phyloP scores from a whole-genome alignment of 805 yeast species.

The Candida jianshihensis region DNA sequence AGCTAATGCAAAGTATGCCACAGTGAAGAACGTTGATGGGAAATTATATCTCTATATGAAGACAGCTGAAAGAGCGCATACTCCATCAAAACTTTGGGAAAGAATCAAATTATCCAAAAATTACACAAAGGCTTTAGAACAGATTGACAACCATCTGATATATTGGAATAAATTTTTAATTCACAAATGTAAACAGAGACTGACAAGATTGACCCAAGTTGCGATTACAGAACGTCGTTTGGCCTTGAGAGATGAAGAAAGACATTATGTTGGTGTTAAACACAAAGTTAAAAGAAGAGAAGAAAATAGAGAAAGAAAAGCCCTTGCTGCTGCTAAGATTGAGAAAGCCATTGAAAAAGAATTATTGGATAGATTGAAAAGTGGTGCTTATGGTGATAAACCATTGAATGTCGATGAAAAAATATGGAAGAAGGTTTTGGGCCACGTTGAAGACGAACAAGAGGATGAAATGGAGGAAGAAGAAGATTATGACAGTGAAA shows the following conservation, averaged over 20 bases:
- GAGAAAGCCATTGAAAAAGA: constrained; percentile 97
- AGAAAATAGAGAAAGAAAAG: constrained; percentile 90
- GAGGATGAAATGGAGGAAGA: constrained; percentile 44
- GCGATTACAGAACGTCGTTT: constrained; percentile 91
- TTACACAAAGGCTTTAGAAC: constrained; percentile 80
- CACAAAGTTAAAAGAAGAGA: constrained; percentile 95
- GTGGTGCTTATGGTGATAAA: constrained; percentile 97
- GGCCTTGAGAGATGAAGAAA: constrained; percentile 85
- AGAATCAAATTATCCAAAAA: constrained; percentile 85
- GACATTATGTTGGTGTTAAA: constrained; percentile 87
- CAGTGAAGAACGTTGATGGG: constrained; percentile 76
- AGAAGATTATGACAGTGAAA: constrained; percentile 41
- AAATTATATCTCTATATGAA: constrained; percentile 84
- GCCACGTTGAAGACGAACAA: constrained; percentile 68
- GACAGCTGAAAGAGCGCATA: constrained; percentile 95
- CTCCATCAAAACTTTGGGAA: constrained; percentile 93
- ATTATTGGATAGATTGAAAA: constrained; percentile 85
- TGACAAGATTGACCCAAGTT: constrained; percentile 91
- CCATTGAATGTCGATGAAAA: constrained; percentile 95
- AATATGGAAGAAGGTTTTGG: constrained; percentile 91
- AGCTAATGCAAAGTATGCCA: constrained; percentile 89
- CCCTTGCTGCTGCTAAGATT: constrained; percentile 91
- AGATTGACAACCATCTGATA: constrained; percentile 77
- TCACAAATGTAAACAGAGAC: constrained; percentile 93
- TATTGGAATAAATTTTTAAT: constrained; percentile 91